These are phyloP conservation scores for Yamadazyma jaroonii DNA, from an alignment of 1,139 yeast genomes.

Conservation along the genomic window DNA sequence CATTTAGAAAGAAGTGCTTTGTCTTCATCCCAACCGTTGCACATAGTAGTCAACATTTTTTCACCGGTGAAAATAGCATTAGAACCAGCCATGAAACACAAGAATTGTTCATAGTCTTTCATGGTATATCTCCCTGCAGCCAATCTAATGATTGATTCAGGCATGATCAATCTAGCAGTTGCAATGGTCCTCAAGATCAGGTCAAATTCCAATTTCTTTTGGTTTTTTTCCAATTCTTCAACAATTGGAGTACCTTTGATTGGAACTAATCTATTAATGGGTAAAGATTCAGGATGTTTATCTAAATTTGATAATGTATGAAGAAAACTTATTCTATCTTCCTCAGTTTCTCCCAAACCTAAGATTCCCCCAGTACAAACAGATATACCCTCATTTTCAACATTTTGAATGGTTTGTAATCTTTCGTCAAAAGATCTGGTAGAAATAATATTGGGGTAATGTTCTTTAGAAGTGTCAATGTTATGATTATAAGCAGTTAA, in stretches of 20 bases:
- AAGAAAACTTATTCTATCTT: constrained; percentile 68
- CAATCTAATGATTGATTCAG: constrained; percentile 63
- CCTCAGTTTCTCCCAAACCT: constrained; percentile 73
- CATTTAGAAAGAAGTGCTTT: constrained; percentile 62
- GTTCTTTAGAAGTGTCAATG: constrained; percentile 76
- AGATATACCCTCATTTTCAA: constrained; percentile 61
- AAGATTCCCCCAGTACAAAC: constrained; percentile 82
- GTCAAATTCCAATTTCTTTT: constrained; percentile 51
- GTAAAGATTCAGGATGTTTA: constrained; percentile 74
- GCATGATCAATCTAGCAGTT: constrained; percentile 75
- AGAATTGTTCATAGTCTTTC: constrained; percentile 73
- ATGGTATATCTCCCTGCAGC: constrained; percentile 83
- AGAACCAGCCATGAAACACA: constrained; percentile 76
- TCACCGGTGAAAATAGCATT: constrained; percentile 83
- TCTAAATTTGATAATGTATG: constrained; percentile 66
- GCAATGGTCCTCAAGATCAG: constrained; percentile 67
- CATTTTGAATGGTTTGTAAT: constrained; percentile 60
- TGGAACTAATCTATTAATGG: constrained; percentile 77
- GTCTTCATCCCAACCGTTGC: constrained; percentile 85
- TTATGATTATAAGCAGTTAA: constrained; percentile 82
- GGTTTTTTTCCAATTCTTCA: constrained; percentile 43
- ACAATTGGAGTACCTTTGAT: constrained; percentile 78
- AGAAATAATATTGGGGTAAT: constrained; percentile 67
- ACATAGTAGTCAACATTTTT: constrained; percentile 78
- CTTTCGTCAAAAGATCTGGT: constrained; percentile 73